Base-by-base conservation (phyloP, 768 basidiomycete genomes). In the Favolaschia claudopus region DNA sequence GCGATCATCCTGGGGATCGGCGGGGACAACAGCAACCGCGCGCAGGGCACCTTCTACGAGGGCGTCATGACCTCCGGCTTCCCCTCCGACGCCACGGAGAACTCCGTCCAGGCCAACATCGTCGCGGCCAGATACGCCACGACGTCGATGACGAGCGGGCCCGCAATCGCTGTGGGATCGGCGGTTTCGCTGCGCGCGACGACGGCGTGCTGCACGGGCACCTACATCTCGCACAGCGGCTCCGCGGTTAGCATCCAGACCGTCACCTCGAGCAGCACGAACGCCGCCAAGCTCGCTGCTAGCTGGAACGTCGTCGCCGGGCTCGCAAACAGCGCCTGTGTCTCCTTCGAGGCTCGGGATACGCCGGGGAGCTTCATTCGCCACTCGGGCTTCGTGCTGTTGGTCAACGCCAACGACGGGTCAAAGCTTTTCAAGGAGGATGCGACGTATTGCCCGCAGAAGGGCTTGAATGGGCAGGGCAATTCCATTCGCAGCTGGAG, bases 31-130 rank as follows among this genome's bases (percentile, higher is more conserved):
- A 54, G 52, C 42, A 36, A 43, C 25, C 14, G 31, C 17, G 42
- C 40, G 31, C 52, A 54, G 42, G 52, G 52, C 19, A 54, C 52
- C n/a, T 54, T 56, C 45, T 47, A 56, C 33, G 55, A 56, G 43
- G 53, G 53, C 45, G 47, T 42, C n/a, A 58, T 58, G 56, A 58
- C 56, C 47, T 49, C 56, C 36, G 56, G 56, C 37, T 58, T 40
- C 56, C 56, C 56, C 22, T 49, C 47, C 31, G 56, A 50, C 28
- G 46, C 55, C n/a, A 57, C 55, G 33, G 55, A 57, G 40, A 57
- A 47, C 45, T 44, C 53, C 42, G 43, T 55, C 19, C 45, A 56
- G 45, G 46, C 55, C 36, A 48, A 56, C 45, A 33, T 58, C 57
- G 48, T 50, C 34, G 58, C 58, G 28, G 58, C 58, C 33, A 24